phyloP scores from a whole-genome alignment of 1,284 basidiomycete species.

The Pascua guehoae region DNA sequence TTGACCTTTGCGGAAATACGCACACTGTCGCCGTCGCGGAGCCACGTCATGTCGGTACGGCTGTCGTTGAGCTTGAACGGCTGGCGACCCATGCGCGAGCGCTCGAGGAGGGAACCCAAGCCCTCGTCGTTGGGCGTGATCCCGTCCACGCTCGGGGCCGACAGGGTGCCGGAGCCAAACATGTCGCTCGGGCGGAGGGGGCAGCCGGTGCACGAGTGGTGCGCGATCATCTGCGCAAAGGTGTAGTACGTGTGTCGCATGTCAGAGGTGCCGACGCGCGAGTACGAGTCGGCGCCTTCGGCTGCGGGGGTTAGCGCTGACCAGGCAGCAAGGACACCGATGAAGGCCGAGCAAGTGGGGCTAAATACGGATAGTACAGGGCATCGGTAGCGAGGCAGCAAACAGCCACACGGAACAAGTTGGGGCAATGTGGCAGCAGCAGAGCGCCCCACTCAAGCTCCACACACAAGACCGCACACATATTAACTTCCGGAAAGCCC shows the following conservation, averaged over 20 bases:
- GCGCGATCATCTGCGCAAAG: conserved; percentile 27
- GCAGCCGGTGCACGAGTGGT: conserved; percentile 28
- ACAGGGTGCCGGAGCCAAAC: conserved; percentile 30
- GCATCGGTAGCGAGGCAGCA: background rate
- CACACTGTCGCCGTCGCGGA: conserved; percentile 20
- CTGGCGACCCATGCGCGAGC: conserved; percentile 10
- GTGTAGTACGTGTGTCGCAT: conserved; percentile 20
- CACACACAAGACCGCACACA: no score
- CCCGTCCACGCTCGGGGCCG: conserved; percentile 12
- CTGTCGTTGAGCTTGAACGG: conserved; percentile 13
- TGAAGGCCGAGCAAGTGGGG: no score
- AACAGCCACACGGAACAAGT: background rate
- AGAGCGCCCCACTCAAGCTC: no score
- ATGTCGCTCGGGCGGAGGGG: conserved; percentile 27
- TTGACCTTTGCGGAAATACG: conserved; percentile 8
- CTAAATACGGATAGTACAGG: no score
- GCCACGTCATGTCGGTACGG: conserved; percentile 20
- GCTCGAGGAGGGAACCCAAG: conserved; percentile 25
- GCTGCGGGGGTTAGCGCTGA: background rate
- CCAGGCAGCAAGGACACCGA: background rate
- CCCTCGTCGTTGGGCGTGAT: conserved; percentile 6
- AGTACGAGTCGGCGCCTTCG: conserved; percentile 3
- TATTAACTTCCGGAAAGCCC: no score
- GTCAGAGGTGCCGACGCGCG: conserved; percentile 5
- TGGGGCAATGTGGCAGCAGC: conserved; percentile 6